A percentile compares a stretch with the other conserved stretches of the same genome.
phyloP scores from a whole-genome alignment of 805 yeast genomes.

The Metschnikowia orientalis region DNA sequence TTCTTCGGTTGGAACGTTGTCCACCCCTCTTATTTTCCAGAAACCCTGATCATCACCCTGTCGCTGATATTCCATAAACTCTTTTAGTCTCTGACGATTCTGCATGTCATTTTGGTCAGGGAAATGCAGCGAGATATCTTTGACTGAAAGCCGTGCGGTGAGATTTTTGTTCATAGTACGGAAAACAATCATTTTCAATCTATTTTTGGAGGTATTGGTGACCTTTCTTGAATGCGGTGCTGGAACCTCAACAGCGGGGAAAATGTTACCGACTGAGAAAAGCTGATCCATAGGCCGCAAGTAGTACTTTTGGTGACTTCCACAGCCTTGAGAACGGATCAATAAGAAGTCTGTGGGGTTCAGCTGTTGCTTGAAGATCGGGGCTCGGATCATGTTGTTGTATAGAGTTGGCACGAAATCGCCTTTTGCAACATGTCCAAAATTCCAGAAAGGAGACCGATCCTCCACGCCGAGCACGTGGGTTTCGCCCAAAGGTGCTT shows the following conservation, averaged over 20 bases:
- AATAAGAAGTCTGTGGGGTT: conserved; percentile 76
- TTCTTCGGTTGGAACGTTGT: conserved; percentile 67
- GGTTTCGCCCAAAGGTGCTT: conserved; percentile 86
- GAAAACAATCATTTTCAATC: conserved; percentile 90
- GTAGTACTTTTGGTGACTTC: conserved; percentile 64
- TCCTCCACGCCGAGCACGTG: conserved; percentile 95
- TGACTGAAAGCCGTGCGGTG: conserved; percentile 70
- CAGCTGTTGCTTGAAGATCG: conserved; percentile 82
- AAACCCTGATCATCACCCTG: conserved; percentile 91
- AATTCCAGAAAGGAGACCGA: conserved; percentile 96
- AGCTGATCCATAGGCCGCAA: conserved; percentile 65
- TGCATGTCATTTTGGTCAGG: conserved; percentile 98
- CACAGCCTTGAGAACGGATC: conserved; percentile 75
- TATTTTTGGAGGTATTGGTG: conserved; percentile 84
- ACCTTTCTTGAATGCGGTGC: conserved; percentile 97
- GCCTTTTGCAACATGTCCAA: conserved; percentile 94
- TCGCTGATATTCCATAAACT: conserved; percentile 96
- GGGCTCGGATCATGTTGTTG: conserved; percentile 89
- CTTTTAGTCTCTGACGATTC: conserved; percentile 89
- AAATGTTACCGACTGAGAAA: conserved; percentile 86
- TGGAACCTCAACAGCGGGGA: conserved; percentile 92
- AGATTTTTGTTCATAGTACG: conserved; percentile 76
- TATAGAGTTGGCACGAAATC: conserved; percentile 90
- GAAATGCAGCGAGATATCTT: conserved; percentile 85
- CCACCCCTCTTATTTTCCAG: conserved; percentile 75